Conservation (phyloP, 768 basidiomycete species). For the Gyrodon lividus region DNA sequence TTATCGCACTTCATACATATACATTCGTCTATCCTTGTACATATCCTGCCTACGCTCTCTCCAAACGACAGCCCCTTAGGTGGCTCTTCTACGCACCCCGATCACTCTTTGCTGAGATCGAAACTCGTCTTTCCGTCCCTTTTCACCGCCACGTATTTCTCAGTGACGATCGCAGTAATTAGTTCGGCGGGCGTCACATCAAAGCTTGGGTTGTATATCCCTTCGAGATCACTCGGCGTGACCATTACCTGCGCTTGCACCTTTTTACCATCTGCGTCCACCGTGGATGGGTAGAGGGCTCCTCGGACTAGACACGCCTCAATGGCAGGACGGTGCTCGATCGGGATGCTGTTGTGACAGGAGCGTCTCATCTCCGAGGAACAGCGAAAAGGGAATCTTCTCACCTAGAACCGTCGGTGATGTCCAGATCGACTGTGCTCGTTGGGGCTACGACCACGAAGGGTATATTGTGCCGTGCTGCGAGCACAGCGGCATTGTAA, state of each 20-base stretch:
- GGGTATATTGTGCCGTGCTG: slow-evolving; percentile 81
- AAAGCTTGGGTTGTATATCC: slow-evolving; percentile 90
- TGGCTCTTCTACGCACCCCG: slow-evolving; percentile 1
- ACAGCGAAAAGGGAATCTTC: slow-evolving; percentile 7
- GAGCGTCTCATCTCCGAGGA: neutral
- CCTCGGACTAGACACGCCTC: slow-evolving; percentile 92
- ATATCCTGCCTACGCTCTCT: neutral
- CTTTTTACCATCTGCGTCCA: slow-evolving; percentile 41
- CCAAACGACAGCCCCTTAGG: neutral
- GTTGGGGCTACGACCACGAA: slow-evolving; percentile 94
- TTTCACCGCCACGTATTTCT: slow-evolving; percentile 87
- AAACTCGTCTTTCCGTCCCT: slow-evolving; percentile 54
- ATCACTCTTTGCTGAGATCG: slow-evolving; percentile 50
- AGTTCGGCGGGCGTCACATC: slow-evolving; percentile 94
- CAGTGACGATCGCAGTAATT: slow-evolving; percentile 93
- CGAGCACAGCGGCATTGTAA: slow-evolving; percentile 93
- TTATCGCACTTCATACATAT: neutral
- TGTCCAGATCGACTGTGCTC: slow-evolving; percentile 85
- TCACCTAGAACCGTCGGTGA: slow-evolving; percentile 64
- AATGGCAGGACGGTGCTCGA: slow-evolving; percentile 85
- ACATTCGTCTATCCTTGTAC: neutral
- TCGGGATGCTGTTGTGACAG: slow-evolving; percentile 62
- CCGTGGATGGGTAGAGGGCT: slow-evolving; percentile 56
- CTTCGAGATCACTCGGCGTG: slow-evolving; percentile 59
- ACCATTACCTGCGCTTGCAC: slow-evolving; percentile 81